These are phyloP conservation scores for Letharia columbiana DNA, from an alignment of 495 filamentous ascomycete genomes.

Conservation along the genomic window DNA sequence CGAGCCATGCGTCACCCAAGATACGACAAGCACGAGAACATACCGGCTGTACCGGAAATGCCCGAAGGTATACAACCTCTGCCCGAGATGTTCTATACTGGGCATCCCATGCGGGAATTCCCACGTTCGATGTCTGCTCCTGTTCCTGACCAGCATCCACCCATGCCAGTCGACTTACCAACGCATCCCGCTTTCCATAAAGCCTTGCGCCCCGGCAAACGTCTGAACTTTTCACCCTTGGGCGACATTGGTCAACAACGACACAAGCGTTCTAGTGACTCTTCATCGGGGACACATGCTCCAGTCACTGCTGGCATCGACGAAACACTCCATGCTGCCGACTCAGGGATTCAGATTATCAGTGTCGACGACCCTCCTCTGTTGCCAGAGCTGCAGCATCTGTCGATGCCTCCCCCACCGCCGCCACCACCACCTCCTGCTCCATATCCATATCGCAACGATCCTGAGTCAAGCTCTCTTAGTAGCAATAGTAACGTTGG, in stretches of 20 bases:
- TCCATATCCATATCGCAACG: slow-evolving; percentile 29
- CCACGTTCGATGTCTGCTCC: slow-evolving; percentile 68
- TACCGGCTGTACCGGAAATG: slow-evolving; percentile 58
- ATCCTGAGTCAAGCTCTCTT: slow-evolving; percentile 37
- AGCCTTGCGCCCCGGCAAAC: slow-evolving; percentile 38
- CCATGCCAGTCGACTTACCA: slow-evolving; percentile 39
- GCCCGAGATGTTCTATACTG: slow-evolving; percentile 57
- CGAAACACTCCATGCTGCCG: slow-evolving; percentile 48
- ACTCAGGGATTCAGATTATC: slow-evolving; percentile 16
- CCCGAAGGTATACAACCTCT: slow-evolving; percentile 48
- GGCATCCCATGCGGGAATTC: slow-evolving; percentile 43
- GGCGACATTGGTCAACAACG: slow-evolving; percentile 34
- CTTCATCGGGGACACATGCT: slow-evolving; percentile 24
- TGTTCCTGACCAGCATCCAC: slow-evolving; percentile 46
- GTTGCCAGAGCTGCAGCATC: slow-evolving; percentile 77
- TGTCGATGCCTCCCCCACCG: slow-evolving; percentile 56
- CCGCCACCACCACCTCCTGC: slow-evolving; percentile 58
- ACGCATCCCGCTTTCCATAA: slow-evolving; percentile 52
- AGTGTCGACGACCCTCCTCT: slow-evolving; percentile 45
- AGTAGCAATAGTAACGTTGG: slow-evolving; percentile 34
- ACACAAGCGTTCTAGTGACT: slow-evolving; percentile 33
- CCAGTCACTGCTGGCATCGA: slow-evolving; percentile 52
- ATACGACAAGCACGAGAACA: slow-evolving; percentile 51
- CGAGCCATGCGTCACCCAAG: slow-evolving; percentile 75
- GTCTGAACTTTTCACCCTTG: slow-evolving; percentile 23